A percentile compares a stretch with the other conserved stretches of the same genome.
Conservation (phyloP, 1,284 basidiomycete genomes). For the Cutaneotrichosporon arboriforme region DNA sequence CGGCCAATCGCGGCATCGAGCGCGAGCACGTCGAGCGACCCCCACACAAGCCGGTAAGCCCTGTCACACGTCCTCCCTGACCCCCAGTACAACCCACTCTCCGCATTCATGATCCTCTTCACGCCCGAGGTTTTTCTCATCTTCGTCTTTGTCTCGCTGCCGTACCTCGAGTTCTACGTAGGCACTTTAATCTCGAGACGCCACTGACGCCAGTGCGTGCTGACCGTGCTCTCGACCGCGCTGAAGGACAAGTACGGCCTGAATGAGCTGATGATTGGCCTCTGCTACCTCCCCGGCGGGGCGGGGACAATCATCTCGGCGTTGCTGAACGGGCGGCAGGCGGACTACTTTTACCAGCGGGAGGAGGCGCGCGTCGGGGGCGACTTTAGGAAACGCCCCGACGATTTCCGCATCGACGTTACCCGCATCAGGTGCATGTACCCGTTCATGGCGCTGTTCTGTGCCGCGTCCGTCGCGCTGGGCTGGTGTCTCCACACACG, state of each 20-base stretch:
- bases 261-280: conserved; percentile 43
- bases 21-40: conserved; percentile 29
- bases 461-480: conserved; percentile 22
- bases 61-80: background rate
- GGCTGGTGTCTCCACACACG: conserved; percentile 39
- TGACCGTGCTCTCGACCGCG: conserved; percentile 41
- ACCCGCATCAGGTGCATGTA: conserved; percentile 31
- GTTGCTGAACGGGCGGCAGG: conserved; percentile 37
- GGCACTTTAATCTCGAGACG: conserved; percentile 14
- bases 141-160: conserved; percentile 35
- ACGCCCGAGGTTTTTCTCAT: conserved; percentile 40
- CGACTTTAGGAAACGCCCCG: conserved; percentile 33
- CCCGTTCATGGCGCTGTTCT: conserved; percentile 28
- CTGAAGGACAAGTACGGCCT: conserved; percentile 39
- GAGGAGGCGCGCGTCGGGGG: conserved; percentile 40
- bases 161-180: conserved; percentile 47
- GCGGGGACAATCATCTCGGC: conserved; percentile 32
- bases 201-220: conserved; percentile 5
- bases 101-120: conserved; percentile 40
- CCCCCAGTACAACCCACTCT: conserved; percentile 41
- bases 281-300: conserved; percentile 47
- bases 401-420: conserved; percentile 37
- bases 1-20: conserved; percentile 6
- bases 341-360: conserved; percentile 39
- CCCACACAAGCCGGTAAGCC: conserved; percentile 26